phyloP scores from a whole-genome alignment of 2,329 filamentous ascomycete genomes.

The Ceratocystis papillata region DNA sequence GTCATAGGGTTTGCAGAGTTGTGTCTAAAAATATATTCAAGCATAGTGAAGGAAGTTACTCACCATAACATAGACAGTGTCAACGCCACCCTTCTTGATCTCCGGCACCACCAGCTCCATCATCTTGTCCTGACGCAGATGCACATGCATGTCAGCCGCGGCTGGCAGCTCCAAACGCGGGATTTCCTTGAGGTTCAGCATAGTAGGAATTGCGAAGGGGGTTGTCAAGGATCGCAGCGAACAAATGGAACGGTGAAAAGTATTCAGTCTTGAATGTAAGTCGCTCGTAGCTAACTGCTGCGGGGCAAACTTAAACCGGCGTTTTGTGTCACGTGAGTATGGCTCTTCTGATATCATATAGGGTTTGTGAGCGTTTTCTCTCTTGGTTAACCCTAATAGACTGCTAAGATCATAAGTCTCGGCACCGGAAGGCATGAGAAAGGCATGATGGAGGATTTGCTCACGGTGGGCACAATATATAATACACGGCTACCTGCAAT shows the following conservation, averaged over 20 bases:
- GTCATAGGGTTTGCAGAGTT: too few relatives aligned
- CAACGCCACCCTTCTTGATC: slow-evolving; percentile 50
- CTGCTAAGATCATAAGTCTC: too few relatives aligned
- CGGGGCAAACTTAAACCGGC: slow-evolving; percentile 1
- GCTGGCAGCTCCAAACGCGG: slow-evolving; percentile 46
- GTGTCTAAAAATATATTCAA: not conserved
- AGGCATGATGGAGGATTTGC: too few relatives aligned
- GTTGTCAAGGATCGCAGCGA: not conserved
- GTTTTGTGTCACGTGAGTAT: not conserved
- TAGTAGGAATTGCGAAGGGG: not conserved
- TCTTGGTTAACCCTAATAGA: not conserved
- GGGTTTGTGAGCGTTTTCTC: not conserved
- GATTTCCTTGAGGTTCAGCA: slow-evolving; percentile 32
- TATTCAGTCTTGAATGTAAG: not conserved
- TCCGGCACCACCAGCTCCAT: slow-evolving; percentile 46
- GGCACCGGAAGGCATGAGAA: too few relatives aligned
- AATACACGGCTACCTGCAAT: not conserved
- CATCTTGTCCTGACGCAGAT: slow-evolving; percentile 57
- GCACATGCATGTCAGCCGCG: slow-evolving; percentile 59
- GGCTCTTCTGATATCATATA: not conserved
- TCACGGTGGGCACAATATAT: not conserved
- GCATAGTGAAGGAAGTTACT: not conserved
- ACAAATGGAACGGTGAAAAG: too few relatives aligned
- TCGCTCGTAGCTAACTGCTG: not conserved
- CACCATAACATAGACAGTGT: slow-evolving; percentile 44